Evolutionary conservation across 495 filamentous ascomycete species (phyloP), one percentile per base, ranked within the genome.

Genomic region (Podospora bellae-mahoneyi): DNA sequence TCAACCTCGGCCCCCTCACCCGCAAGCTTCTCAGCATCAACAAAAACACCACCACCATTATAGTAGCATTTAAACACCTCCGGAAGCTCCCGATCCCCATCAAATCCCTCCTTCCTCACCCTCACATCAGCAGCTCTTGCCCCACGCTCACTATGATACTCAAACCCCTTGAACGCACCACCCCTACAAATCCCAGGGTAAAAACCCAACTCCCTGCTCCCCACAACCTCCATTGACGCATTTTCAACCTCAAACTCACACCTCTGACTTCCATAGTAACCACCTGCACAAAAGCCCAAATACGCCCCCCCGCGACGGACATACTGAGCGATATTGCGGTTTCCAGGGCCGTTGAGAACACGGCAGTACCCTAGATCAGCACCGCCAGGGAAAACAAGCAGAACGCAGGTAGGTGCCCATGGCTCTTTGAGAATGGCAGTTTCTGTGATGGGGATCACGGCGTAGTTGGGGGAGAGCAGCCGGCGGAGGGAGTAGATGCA

Each of bases 31-130:
- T 84, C 83, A 19, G 91, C 90, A 80, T 95, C 89, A 10, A 96
- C 90, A 82, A 97, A 99, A n/a, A 96, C 88, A 10, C 96, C 94
- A 2, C 95, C 95, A 3, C 95, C 95, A 77, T 99, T 99, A 76
- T 94, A 97, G 74, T 99, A 99, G 13, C 86, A 89, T 58, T 82
- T 81, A 71, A 97, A 93, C 0, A 78, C 80, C 2, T 87, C 83
- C 1, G 88, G 90, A 6, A 91, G 77, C n/a, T 79, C 69, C 20
- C 74, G 76, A 0, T 78, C 81, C 15, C 75, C 73, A n/a, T 76
- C 74, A 65, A 95, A 85, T 1, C 80, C 81, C 13, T 79, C 82
- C 73, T 89, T 90, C 28, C 85, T 81, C 32, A 94, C 89, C 67
- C 81, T 81, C 20, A 99, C 70, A 62, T 85, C 84, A 0, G 87